phyloP scores from a whole-genome alignment of 2,329 filamentous ascomycete species.

The Chaetomiaceae sp. region DNA sequence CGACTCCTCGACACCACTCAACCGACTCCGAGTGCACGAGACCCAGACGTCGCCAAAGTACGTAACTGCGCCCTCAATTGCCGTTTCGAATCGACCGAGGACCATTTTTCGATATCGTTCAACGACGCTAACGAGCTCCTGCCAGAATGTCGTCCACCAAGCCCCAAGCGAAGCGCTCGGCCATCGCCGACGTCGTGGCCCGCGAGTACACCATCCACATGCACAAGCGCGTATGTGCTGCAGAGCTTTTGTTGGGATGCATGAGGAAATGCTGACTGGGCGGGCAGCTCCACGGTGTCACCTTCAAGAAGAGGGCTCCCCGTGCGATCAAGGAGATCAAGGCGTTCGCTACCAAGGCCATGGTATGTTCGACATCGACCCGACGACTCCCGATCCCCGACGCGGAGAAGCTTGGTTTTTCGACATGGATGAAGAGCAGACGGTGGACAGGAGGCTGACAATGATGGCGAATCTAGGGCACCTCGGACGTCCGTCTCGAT shows the following conservation, averaged over 20 bases:
- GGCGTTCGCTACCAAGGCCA: slow-evolving; percentile 84
- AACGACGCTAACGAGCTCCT: slow-evolving; percentile 31
- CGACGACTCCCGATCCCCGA: neutral
- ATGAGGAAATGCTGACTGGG: slow-evolving; percentile 32
- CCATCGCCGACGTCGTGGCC: slow-evolving; percentile 97
- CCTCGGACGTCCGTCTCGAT: slow-evolving; percentile 94
- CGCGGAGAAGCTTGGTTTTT: neutral
- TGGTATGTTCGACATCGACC: slow-evolving; percentile 63
- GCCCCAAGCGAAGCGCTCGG: slow-evolving; percentile 77
- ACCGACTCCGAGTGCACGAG: slow-evolving; percentile 29
- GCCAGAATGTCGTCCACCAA: slow-evolving; percentile 59
- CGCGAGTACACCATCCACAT: slow-evolving; percentile 99
- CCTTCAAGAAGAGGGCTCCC: slow-evolving; percentile 99
- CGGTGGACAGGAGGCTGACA: slow-evolving; percentile 18
- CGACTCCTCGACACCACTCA: slow-evolving; percentile 26
- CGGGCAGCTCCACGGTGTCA: slow-evolving; percentile 83
- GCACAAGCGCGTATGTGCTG: slow-evolving; percentile 90
- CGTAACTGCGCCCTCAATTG: slow-evolving; percentile 19
- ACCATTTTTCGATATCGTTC: neutral
- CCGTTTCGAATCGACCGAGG: slow-evolving; percentile 14
- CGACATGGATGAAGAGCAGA: neutral
- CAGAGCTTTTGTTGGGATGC: slow-evolving; percentile 14
- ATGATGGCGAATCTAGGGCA: slow-evolving; percentile 60
- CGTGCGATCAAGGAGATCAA: slow-evolving; percentile 99
- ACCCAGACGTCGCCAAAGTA: slow-evolving; percentile 33